Evolutionary conservation across 257 asterid genomes (phyloP), one percentile per base, ranked within the genome.

Genomic region (Scutellaria minor): DNA sequence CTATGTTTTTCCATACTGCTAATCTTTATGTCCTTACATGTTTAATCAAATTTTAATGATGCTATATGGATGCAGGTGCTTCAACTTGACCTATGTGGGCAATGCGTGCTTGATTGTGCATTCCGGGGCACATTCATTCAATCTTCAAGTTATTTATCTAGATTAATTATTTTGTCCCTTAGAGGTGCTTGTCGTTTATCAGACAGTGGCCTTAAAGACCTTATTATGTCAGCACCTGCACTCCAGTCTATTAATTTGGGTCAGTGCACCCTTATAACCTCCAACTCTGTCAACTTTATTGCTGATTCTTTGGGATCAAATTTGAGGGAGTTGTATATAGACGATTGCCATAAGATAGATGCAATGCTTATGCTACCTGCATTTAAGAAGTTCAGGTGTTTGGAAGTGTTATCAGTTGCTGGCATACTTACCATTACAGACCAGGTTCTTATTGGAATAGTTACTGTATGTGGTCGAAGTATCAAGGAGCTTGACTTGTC

Each of bases 161-260:
- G 77, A 48, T 73, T 93, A 76, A 73, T 68, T 22, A 81, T 83
- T 39, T 6, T 93, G 73, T 90, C 98, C 60, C 84, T 93, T 71
- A 92, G 92, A 88, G 98, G 98, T 35, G 98, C 98, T 9, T 84
- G 90, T 55, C 96, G 93, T 68, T 78, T 93, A 62, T 74, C 93
- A 11, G 96, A 93, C 73, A 40, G 47, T 40, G 96, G 93, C 42
- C 71, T 93, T 62, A 80, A 75, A 80, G 74, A 66, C 68, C 85
- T 93, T 55, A 70, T 89, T 54, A 42, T 7, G 54, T 81, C 91
- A 62, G 91, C 98, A 18, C 94, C 92, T 72, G 72, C 71, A 9
- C 83, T 92, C 24, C 82, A 70, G 66, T 92, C 96, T 53, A 75
- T 89, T 47, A 87, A 89, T 83, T 75, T 92, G 87, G 84, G 98